Conservation (phyloP, 768 basidiomycete species). For the Pleurotus salmoneostramineus region DNA sequence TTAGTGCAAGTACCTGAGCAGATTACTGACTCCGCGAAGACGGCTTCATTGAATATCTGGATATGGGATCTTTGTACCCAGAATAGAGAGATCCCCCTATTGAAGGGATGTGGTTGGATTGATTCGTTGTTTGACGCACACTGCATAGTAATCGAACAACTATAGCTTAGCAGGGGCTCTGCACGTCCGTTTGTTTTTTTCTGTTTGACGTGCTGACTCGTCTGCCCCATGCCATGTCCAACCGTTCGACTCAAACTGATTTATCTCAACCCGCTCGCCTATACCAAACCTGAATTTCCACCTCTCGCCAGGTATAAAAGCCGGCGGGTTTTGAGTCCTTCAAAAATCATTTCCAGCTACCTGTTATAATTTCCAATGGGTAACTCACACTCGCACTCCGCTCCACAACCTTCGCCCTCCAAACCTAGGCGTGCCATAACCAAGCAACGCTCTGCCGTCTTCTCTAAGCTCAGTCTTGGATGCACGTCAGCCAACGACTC, state of each 20-base stretch:
- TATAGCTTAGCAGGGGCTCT: slow-evolving; percentile 7
- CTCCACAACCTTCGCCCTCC: slow-evolving; percentile 2
- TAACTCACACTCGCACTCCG: slow-evolving; percentile 11
- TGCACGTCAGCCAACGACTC: slow-evolving; percentile 32
- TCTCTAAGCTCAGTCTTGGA: slow-evolving; percentile 36
- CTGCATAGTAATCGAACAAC: slow-evolving; percentile 1
- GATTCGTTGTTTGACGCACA: slow-evolving; percentile 7
- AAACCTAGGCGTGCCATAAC: slow-evolving; percentile 16
- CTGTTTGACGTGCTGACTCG: slow-evolving; percentile 4
- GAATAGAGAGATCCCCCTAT: slow-evolving; percentile 5
- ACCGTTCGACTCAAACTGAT: slow-evolving; percentile 8
- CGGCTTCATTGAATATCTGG: neutral
- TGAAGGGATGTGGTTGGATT: neutral
- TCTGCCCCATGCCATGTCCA: neutral
- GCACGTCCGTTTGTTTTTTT: slow-evolving; percentile 8
- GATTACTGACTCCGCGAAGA: slow-evolving; percentile 2
- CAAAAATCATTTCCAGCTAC: slow-evolving; percentile 7
- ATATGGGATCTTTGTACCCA: slow-evolving; percentile 5
- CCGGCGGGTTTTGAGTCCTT: neutral
- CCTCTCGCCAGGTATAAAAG: slow-evolving; percentile 4
- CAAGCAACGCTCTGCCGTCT: slow-evolving; percentile 29
- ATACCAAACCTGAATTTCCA: neutral
- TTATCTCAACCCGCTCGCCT: neutral
- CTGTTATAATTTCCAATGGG: slow-evolving; percentile 13
- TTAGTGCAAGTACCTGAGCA: slow-evolving; percentile 6